Evolutionary conservation across 208 protist genomes (phyloP), one percentile per base, ranked within the genome.

Genomic region (Wallacemonas sp.): DNA sequence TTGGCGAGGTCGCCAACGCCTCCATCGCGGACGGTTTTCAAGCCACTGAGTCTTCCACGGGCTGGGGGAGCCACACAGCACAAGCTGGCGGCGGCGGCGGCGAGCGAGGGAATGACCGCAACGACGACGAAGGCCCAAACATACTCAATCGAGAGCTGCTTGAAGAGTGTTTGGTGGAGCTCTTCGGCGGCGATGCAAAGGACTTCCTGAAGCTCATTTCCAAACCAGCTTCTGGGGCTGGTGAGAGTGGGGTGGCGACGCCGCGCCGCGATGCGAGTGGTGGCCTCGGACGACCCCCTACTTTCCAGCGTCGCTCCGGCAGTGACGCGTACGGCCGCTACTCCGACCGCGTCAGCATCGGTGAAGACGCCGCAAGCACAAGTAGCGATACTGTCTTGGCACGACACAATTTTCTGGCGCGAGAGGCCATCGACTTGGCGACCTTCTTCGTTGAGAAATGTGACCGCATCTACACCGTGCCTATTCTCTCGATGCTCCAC

Each of bases 391-490:
- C 26, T 6, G 9, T 26, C 28, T 24, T 30, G 60, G 38, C 59
- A 11, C 62, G 38, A 17, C 38, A 70, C 27, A 70, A 69, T 65
- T 92, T 81, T 53, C 75, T 96, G 26, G 65, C 75, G 17, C 47
- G 61, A 11, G 70, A 86, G 47, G 60, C 94, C 42, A 75, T 78
- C 17, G 68, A 77, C 22, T 46, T 94, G 22, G 65, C 73, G 2
- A 49, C 70, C 58, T 93, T 84, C 54, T 68, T 90, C 33, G 73
- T 83, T 41, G 78, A 91, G 17, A 79, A 83, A 62, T 96, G 90
- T 58, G 90, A 96, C 68, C 78, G 86, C 38, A 78, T 93, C 27
- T 94, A 94, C 70, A 74, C 81, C 42, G 61, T 96, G 8, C 87
- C 86, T 15, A 72, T 85, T 11, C 78, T 94, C 19, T 88, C 80